Evolutionary conservation across 2,329 filamentous ascomycete species (phyloP), one percentile per base, ranked within the genome.

Genomic region (Penicillium sp.): DNA sequence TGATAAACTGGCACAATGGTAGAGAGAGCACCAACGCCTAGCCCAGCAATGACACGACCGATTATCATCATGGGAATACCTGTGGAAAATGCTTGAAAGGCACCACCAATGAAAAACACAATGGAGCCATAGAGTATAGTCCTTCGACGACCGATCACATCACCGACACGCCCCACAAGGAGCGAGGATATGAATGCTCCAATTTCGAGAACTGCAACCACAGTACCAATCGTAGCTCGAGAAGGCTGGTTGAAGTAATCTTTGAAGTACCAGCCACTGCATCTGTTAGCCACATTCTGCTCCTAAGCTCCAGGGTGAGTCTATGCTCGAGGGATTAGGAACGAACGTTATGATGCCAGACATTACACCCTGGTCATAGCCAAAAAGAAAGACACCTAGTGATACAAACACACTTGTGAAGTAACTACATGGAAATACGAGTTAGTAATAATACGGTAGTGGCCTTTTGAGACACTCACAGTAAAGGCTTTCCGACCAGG

Each of bases 191-290:
- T 88, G 60, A 99, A 89, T 36, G 94, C 94, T 57, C 94, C 94
- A 50, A 97, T 80, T 77, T 97, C 93, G 56, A 99, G 83, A 67
- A 99, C 97, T 63, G 94, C 93, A 55, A 99, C 94, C 88, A 97
- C 97, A 28, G 92, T 97, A 57, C 93, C 94, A 56, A 99, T 87
- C 72, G 96, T 86, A 44, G 91, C 90, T 66, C 85, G 84, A 25
- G 90, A 88, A 19, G 94, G 94, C 67, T 97, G 86, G 67, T 92
- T 82, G 76, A 99, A 97, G 74, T 96, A 96, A 71, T 92, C 86
- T 73, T 88, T 90, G 73, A 99, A 99, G 73, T 88, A 89, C 10
- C 85, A 82, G 61, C 92, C 92, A 55, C 92, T 97, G 50, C 17
- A 37, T 16, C 30, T 22, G 51, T 58, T 47, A 60, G 51, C 35